phyloP scores from a whole-genome alignment of 768 basidiomycete species.

The Termitomyces sp. region DNA sequence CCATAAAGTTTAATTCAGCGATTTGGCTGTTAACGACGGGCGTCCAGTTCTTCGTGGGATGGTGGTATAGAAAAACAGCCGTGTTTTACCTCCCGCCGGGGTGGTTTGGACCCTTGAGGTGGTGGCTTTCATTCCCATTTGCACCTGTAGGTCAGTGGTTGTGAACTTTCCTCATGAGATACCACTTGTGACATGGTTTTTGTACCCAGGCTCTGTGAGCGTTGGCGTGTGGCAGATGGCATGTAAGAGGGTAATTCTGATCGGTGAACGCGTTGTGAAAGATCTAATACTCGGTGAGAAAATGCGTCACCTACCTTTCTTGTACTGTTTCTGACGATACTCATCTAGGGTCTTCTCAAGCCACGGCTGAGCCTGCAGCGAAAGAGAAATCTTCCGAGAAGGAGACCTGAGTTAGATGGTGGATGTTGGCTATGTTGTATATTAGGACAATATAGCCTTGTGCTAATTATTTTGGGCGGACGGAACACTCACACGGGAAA shows the following conservation, averaged over 20 bases:
- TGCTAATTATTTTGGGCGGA: conserved; percentile 4
- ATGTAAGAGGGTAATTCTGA: conserved; percentile 77
- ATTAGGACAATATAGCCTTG: conserved; percentile 12
- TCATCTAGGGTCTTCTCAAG: conserved; percentile 10
- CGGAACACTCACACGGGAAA: conserved; percentile 6
- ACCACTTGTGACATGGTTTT: not conserved
- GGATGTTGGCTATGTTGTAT: conserved; percentile 9
- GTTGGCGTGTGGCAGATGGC: conserved; percentile 96
- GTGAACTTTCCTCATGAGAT: not conserved
- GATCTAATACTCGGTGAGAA: conserved; percentile 51
- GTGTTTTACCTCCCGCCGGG: conserved; percentile 91
- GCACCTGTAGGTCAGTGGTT: conserved; percentile 73
- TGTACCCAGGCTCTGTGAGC: conserved; percentile 74
- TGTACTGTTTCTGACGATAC: not conserved
- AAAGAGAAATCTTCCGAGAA: conserved; percentile 12
- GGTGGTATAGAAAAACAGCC: conserved; percentile 88
- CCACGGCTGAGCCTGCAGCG: conserved; percentile 5
- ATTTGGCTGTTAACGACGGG: conserved; percentile 90
- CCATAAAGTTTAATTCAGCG: conserved; percentile 63
- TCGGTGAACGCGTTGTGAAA: conserved; percentile 70
- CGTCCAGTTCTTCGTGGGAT: conserved; percentile 76
- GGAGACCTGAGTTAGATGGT: conserved; percentile 5
- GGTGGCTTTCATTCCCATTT: conserved; percentile 89
- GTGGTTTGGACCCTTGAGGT: conserved; percentile 87
- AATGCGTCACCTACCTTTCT: not conserved